phyloP scores from a whole-genome alignment of 148 eudicot species.

The Rhododendron williamsianum region DNA sequence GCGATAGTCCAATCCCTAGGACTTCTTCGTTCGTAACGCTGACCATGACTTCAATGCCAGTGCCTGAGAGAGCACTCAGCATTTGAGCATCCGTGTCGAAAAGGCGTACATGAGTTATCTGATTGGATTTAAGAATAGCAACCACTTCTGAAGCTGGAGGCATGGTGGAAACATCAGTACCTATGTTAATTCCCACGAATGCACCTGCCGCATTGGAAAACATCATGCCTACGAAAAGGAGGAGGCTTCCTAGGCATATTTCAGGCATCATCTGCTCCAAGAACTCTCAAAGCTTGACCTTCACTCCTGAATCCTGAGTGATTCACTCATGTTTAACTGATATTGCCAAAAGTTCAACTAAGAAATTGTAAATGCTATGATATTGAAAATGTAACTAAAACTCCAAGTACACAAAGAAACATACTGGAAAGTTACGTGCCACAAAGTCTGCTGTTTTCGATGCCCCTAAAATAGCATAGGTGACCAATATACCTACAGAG shows the following conservation, averaged over 20 bases:
- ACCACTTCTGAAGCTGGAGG: constrained; percentile 50
- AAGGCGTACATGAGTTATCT: constrained; percentile 46
- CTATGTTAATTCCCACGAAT: constrained; percentile 44
- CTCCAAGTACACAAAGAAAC: background rate
- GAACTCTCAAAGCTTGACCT: constrained; percentile 5
- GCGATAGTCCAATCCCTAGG: constrained; percentile 68
- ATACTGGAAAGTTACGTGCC: background rate
- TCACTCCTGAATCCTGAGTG: constrained; percentile 9
- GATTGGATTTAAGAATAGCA: constrained; percentile 36
- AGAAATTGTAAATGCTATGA: background rate
- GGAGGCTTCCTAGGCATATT: constrained; percentile 21
- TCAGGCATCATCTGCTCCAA: constrained; percentile 32
- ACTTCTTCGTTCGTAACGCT: constrained; percentile 76
- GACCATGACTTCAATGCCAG: constrained; percentile 64
- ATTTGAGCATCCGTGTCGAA: constrained; percentile 55
- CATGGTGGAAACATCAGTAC: constrained; percentile 47
- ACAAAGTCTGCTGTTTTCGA: background rate
- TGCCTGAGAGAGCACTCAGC: constrained; percentile 56
- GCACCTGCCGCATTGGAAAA: constrained; percentile 39
- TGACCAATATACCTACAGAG: background rate
- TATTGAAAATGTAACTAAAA: background rate
- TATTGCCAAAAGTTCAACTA: constrained; percentile 8
- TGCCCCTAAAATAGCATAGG: background rate
- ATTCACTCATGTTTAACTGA: constrained; percentile 2
- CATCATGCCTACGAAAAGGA: constrained; percentile 22